These are phyloP conservation scores for Trichoderma sp. DNA, from an alignment of 2,329 filamentous ascomycete species.

Conservation along the genomic window DNA sequence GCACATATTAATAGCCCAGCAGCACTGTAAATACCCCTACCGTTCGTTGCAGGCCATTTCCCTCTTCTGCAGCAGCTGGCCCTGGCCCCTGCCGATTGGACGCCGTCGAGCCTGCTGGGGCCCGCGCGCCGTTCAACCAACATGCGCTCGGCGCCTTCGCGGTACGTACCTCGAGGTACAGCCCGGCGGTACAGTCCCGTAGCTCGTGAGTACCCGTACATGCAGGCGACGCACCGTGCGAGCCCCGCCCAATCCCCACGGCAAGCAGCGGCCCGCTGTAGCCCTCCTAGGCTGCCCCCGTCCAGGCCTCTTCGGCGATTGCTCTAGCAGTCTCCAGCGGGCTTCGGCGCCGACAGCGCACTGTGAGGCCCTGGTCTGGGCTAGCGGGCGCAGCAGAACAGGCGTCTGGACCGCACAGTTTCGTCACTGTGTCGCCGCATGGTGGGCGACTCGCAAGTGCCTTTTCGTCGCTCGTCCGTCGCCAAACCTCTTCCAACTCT, in stretches of 20 bases:
- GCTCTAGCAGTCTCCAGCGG: not conserved
- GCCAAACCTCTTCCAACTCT: slow-evolving; percentile 35
- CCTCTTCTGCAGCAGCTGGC: slow-evolving; percentile 17
- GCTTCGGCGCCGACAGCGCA: not conserved
- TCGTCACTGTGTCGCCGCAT: slow-evolving; percentile 27
- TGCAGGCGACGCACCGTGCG: slow-evolving; percentile 15
- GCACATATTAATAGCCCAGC: not conserved
- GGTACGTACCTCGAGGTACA: not conserved
- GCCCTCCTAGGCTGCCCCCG: not conserved
- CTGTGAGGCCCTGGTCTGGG: slow-evolving; percentile 24
- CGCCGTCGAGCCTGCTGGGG: slow-evolving; percentile 16
- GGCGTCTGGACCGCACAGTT: slow-evolving; percentile 25
- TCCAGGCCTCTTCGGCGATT: not conserved
- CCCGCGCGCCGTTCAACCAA: slow-evolving; percentile 21
- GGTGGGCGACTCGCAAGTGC: slow-evolving; percentile 13
- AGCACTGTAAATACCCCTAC: not conserved
- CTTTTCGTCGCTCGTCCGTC: slow-evolving; percentile 25
- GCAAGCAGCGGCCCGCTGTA: slow-evolving; percentile 11
- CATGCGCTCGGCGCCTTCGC: not conserved
- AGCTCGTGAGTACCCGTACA: slow-evolving; percentile 3
- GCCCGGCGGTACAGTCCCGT: not conserved
- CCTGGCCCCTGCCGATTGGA: slow-evolving; percentile 26
- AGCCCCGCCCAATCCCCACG: slow-evolving; percentile 9
- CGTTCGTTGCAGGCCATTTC: not conserved
- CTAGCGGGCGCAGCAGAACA: slow-evolving; percentile 28